phyloP scores from a whole-genome alignment of 2,329 filamentous ascomycete genomes.

The Fusarium mangiferae region DNA sequence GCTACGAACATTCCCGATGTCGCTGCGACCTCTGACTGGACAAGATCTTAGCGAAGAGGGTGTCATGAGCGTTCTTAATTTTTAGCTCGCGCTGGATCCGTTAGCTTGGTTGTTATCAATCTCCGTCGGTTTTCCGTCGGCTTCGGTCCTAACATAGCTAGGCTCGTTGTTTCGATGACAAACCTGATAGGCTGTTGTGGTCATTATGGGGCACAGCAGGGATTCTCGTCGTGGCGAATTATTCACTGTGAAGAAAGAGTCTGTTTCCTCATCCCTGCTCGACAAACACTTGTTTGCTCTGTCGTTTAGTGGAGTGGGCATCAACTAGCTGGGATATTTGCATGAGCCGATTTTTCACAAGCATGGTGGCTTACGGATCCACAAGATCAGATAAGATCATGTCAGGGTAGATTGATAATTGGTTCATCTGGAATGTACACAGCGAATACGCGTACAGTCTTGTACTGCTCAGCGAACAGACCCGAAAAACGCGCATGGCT shows the following conservation, averaged over 20 bases:
- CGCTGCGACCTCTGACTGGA: background rate
- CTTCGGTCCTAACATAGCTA: background rate
- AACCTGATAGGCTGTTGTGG: background rate
- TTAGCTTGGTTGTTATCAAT: background rate
- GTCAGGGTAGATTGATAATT: background rate
- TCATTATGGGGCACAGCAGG: accelerated
- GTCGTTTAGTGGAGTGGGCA: background rate
- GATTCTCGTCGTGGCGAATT: accelerated
- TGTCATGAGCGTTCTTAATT: background rate
- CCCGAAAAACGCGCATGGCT: too few species aligned
- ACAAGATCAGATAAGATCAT: background rate
- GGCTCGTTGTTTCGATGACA: background rate
- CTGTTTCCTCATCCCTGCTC: background rate
- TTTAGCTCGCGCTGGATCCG: background rate
- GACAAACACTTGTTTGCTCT: background rate
- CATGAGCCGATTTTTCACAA: background rate
- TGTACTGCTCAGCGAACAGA: too few species aligned
- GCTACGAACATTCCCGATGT: background rate
- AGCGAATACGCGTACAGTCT: background rate
- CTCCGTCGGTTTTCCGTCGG: background rate
- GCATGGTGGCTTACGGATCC: too few species aligned
- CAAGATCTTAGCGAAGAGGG: background rate
- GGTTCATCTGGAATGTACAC: too few species aligned
- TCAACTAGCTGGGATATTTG: background rate
- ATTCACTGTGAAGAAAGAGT: background rate